Conservation (phyloP, 345 rosid species). For the Acer negundo region DNA sequence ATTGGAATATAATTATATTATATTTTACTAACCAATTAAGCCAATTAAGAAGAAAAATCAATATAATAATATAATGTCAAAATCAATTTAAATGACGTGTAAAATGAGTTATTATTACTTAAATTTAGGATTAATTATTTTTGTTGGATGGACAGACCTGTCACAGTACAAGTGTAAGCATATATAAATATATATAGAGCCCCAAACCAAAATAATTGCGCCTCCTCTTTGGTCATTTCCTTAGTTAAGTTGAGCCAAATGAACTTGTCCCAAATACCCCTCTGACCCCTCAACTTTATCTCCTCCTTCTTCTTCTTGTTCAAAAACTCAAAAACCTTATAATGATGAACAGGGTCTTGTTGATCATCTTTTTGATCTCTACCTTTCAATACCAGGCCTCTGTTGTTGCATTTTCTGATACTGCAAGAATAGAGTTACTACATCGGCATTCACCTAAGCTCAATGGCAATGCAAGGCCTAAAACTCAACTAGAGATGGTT, state of each 20-base stretch:
- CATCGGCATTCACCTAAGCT: constrained; percentile 30
- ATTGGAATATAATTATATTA: not conserved
- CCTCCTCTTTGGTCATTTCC: not conserved
- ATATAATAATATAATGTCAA: not conserved
- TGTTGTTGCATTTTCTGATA: not conserved
- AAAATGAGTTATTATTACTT: no score
- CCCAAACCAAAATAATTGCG: constrained; percentile 4
- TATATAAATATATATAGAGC: not conserved
- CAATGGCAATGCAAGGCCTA: not conserved
- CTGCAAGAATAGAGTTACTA: constrained; percentile 26
- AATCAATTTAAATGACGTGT: no score
- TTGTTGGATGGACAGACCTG: no score
- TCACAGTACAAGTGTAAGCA: not conserved
- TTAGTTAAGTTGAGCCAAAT: not conserved
- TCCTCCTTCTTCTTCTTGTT: not conserved
- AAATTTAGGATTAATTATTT: no score
- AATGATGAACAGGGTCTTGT: not conserved
- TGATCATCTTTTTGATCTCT: not conserved
- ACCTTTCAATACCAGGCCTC: not conserved
- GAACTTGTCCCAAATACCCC: constrained; percentile 8
- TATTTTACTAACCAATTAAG: not conserved
- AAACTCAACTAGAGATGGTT: constrained; percentile 27
- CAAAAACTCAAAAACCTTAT: not conserved
- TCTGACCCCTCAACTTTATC: not conserved
- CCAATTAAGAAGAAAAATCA: not conserved